These are phyloP conservation scores for Spencermartinsiella ligniputridi DNA, from an alignment of 1,139 yeast genomes.

Conservation along the genomic window DNA sequence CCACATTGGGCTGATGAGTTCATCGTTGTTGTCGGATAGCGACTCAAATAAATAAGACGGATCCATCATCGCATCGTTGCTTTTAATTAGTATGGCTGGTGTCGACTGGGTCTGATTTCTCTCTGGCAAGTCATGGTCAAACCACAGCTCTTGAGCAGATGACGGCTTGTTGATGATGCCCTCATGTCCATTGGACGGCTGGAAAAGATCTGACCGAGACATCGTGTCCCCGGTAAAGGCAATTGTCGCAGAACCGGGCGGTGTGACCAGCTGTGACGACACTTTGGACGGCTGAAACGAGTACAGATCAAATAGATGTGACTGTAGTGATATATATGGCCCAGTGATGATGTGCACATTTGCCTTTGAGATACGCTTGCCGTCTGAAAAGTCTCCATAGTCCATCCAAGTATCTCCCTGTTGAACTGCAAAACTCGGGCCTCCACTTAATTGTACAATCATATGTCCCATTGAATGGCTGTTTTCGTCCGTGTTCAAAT, in stretches of 20 bases:
- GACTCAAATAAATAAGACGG: neutral
- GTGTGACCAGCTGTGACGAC: constrained; percentile 14
- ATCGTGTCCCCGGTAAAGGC: neutral
- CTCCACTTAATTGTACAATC: constrained; percentile 18
- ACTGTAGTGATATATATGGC: constrained; percentile 17
- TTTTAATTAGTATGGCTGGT: constrained; percentile 11
- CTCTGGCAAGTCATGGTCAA: constrained; percentile 8
- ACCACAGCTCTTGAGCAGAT: neutral
- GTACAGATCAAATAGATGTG: constrained; percentile 20
- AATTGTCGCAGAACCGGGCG: constrained; percentile 13
- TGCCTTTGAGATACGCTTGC: constrained; percentile 25
- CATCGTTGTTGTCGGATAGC: neutral
- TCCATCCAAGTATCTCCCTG: constrained; percentile 20
- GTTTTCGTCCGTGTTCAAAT: constrained; percentile 12
- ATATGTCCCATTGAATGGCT: constrained; percentile 20
- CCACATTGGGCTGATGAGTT: neutral
- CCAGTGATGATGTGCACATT: constrained; percentile 28
- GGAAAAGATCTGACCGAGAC: too few species aligned
- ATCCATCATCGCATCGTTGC: neutral
- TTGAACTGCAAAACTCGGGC: constrained; percentile 26
- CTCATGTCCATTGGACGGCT: too few species aligned
- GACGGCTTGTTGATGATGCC: neutral
- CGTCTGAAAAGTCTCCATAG: constrained; percentile 31
- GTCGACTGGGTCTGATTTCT: constrained; percentile 14
- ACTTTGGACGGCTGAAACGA: constrained; percentile 23